These are phyloP conservation scores for Naganishia antarctica DNA, from an alignment of 768 basidiomycete genomes.

Conservation along the genomic window DNA sequence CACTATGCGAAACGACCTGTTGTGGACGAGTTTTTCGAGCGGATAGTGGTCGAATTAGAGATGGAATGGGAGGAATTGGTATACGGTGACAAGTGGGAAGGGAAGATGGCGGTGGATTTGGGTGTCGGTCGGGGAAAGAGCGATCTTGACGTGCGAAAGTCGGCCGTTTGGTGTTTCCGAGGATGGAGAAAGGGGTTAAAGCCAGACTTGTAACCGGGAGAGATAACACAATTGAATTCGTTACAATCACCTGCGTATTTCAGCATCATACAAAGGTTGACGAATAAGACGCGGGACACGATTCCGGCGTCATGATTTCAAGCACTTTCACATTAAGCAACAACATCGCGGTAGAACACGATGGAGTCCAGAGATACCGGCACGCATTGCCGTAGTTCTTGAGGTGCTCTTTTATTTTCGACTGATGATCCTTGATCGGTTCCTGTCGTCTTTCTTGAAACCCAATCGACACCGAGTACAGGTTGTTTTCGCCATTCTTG, in stretches of 20 bases:
- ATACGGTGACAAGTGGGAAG: constrained; percentile 22
- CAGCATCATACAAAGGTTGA: too few species aligned
- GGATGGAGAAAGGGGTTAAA: constrained; percentile 12
- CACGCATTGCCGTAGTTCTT: constrained; percentile 42
- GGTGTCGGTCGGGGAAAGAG: constrained; percentile 10
- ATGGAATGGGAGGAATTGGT: constrained; percentile 23
- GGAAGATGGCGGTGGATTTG: constrained; percentile 23
- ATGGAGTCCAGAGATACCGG: constrained; percentile 38
- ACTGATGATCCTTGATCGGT: constrained; percentile 44
- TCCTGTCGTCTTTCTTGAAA: constrained; percentile 47
- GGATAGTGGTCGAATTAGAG: constrained; percentile 6
- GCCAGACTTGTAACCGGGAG: too few species aligned
- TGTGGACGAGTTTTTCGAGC: constrained; percentile 21
- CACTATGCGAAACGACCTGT: constrained; percentile 27
- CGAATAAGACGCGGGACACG: too few species aligned
- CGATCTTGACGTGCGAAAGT: constrained; percentile 23
- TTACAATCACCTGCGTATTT: too few species aligned
- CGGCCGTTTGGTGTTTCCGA: constrained; percentile 24
- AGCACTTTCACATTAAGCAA: constrained; percentile 43
- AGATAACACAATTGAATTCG: too few species aligned
- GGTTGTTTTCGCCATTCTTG: constrained; percentile 35
- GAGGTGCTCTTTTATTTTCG: constrained; percentile 43
- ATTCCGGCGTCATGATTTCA: constrained; percentile 32
- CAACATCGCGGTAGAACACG: constrained; percentile 49
- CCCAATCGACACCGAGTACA: constrained; percentile 24